These are phyloP conservation scores for Beauveria sp. DNA, from an alignment of 2,329 filamentous ascomycete species.

Conservation along the genomic window DNA sequence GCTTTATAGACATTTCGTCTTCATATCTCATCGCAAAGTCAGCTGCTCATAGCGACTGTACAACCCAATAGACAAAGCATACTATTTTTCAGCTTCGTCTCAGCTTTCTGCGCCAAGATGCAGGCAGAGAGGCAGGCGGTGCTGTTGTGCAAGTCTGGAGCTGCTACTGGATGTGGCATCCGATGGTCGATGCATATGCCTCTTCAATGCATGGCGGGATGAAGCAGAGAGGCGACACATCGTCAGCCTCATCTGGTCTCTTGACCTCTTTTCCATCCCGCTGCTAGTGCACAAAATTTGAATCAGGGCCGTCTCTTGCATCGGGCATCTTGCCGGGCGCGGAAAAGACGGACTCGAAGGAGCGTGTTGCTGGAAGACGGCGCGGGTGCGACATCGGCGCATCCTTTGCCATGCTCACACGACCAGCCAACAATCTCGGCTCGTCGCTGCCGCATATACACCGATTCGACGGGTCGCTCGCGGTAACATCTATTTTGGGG, in stretches of 20 bases:
- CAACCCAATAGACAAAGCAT: not conserved
- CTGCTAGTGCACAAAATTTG: not conserved
- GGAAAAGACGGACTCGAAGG: not conserved
- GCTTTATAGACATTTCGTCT: not conserved
- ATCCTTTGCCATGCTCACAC: not conserved
- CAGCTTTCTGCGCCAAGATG: conserved; percentile 6
- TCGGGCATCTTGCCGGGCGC: too few species aligned
- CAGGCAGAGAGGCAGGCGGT: not conserved
- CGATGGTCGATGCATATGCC: not conserved
- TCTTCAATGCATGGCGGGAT: not conserved
- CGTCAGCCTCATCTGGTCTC: not conserved
- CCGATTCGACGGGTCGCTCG: not conserved
- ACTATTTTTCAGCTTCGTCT: not conserved
- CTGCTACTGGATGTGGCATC: not conserved
- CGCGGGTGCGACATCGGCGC: not conserved
- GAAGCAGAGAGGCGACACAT: not conserved
- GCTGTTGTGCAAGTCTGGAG: not conserved
- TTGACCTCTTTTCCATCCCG: not conserved
- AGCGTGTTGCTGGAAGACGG: not conserved
- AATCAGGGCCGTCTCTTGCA: not conserved
- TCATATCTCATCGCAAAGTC: not conserved
- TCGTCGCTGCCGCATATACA: not conserved
- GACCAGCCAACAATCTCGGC: not conserved
- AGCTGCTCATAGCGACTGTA: not conserved
- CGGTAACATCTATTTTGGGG: not conserved